Base-by-base conservation (phyloP, 371 early-diverging fungal species). In the Mucor mucedo region DNA sequence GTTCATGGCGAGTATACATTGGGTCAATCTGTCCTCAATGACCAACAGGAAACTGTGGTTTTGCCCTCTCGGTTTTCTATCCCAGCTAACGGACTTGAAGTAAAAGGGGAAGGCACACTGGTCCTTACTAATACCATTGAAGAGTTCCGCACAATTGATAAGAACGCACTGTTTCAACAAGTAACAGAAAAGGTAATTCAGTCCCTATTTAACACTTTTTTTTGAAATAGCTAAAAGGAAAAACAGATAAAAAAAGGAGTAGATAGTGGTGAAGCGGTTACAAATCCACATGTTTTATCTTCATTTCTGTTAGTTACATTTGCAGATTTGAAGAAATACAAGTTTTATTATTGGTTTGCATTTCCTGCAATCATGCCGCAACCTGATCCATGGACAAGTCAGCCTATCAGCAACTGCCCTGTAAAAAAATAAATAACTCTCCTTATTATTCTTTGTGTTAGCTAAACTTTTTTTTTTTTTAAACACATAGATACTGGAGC, bases 321-420 rank as follows among this genome's bases (percentile, higher is more conserved):
- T 83, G 94, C 96, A 0, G 96, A 98, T 76, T 72, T 98, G 60
- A 98, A 98, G 70, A 90, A 90, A 70, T 94, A 93, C 84, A 90
- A 87, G 70, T 98, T 92, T 73, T 90, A 89, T 75, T 95, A 95
- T 74, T 95, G 95, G 95, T 92, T 95, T 67, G 93, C 87, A 9
- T 95, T 93, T 68, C 98, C 98, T 3, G 95, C 94, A 0, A 58
- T 93, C 7, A 71, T 82, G 63, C 82, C 87, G 7, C 65, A 72
- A 32, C 49, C 63, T 27, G 47, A 54, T 2, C 74, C 73, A 40
- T 80, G 80, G 80, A 27, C 28, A 30, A 32, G 52, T 50, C 52
- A 29, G 35, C 35, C 35, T 35, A 35, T 35, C 8, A 35, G 35
- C 35, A 8, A 4, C 35, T 35, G 35, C 8, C 6, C 16, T 45